Conservation (phyloP, 2,329 filamentous ascomycete genomes). For the Botrytis tulipae region DNA sequence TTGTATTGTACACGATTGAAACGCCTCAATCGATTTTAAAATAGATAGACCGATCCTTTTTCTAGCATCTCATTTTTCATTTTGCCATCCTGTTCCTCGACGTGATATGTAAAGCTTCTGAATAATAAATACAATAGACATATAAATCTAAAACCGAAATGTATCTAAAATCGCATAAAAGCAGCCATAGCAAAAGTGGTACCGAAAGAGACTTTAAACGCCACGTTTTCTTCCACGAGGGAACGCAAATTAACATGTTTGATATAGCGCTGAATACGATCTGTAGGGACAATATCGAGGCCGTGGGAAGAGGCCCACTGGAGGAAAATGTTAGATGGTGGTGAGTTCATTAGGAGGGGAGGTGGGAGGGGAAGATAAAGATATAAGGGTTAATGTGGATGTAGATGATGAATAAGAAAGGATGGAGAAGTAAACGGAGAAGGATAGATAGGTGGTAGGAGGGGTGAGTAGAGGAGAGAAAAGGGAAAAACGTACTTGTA, state of each 20-base stretch:
- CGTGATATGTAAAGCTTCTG: background rate
- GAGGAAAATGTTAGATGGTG: constrained; percentile 20
- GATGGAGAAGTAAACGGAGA: background rate
- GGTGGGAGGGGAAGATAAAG: background rate
- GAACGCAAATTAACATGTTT: constrained; percentile 48
- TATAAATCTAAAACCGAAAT: background rate
- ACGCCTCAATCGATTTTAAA: background rate
- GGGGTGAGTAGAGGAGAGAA: background rate
- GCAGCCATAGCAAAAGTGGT: constrained; percentile 69
- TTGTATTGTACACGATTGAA: background rate
- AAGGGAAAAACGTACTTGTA: constrained; percentile 30
- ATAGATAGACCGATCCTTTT: constrained; percentile 1
- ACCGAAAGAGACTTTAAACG: constrained; percentile 58
- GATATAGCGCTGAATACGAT: constrained; percentile 48
- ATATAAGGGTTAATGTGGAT: background rate
- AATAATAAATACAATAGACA: background rate
- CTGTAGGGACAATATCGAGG: constrained; percentile 45
- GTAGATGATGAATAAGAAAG: background rate
- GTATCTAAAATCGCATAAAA: constrained; percentile 54
- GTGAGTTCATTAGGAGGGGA: background rate
- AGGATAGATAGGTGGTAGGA: background rate
- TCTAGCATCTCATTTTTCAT: constrained; percentile 51
- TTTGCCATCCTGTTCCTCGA: constrained; percentile 44
- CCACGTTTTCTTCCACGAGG: constrained; percentile 40
- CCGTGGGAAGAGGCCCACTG: constrained; percentile 51